phyloP scores from a whole-genome alignment of 371 early-diverging fungal genomes.

The Mortierella sp. region DNA sequence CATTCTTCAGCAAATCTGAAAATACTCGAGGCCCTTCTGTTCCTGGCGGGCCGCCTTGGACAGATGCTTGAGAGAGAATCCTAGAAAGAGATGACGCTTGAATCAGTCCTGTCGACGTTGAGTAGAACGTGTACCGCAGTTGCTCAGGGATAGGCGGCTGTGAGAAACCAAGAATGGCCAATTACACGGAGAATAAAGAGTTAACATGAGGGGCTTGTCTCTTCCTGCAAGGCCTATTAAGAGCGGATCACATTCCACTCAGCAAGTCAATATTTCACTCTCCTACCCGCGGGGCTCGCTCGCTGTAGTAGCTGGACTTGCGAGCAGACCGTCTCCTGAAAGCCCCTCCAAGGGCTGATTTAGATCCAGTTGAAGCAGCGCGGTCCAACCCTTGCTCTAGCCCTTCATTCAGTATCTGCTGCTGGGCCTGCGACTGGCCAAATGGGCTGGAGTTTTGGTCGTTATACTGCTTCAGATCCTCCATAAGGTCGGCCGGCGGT shows the following conservation, averaged over 20 bases:
- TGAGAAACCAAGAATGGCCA: background rate
- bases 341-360: slow-evolving; percentile 8
- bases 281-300: slow-evolving; percentile 40
- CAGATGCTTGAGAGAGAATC: slow-evolving; percentile 20
- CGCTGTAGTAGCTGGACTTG: slow-evolving; percentile 40
- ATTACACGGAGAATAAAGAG: background rate
- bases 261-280: background rate
- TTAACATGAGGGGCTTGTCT: background rate
- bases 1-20: slow-evolving; percentile 54
- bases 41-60: slow-evolving; percentile 1
- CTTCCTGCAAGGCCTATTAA: background rate
- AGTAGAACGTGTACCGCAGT: slow-evolving; percentile 37
- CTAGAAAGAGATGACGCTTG: slow-evolving; percentile 31
- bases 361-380: slow-evolving; percentile 30
- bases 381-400: background rate
- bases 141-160: slow-evolving; percentile 36
- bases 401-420: background rate
- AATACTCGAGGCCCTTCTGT: slow-evolving; percentile 28
- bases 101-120: slow-evolving; percentile 30
- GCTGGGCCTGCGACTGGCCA: background rate
- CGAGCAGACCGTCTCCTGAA: slow-evolving; percentile 29
- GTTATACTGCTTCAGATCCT: background rate
- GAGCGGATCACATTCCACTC: background rate
- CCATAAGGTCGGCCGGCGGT: background rate
- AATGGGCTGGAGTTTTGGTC: no score